Base-by-base conservation (phyloP, 768 basidiomycete genomes). In the Galerina marginata region DNA sequence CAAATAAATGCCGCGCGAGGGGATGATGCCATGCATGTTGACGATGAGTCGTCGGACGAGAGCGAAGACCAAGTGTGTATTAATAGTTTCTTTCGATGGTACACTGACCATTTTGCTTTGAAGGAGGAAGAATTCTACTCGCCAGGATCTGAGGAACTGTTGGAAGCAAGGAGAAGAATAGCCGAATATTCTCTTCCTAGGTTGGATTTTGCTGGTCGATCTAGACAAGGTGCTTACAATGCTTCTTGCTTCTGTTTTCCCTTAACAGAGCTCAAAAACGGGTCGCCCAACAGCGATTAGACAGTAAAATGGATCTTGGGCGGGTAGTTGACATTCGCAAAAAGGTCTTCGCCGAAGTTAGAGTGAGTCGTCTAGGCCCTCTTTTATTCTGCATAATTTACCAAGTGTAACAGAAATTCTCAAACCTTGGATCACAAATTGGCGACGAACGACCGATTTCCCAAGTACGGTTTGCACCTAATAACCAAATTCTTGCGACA, bases 61-160 rank as follows among this genome's bases (percentile, higher is more conserved):
- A 88, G 87, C 62, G 90, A 91, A 70, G 92, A 92, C 66, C 92
- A 91, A 77, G 90, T 87, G 65, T 49, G 79, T 72, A 20, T 11
- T 16, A 2, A 14, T 12, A 11, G 4, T 29, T 29, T 47, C 1
- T 40, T n/a, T 36, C 7, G 37, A 4, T 15, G 3, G 26, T 6
- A 33, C 49, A 55, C 60, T 42, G 42, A 23, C 23, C 29, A 10
- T 33, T 15, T 46, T 33, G 25, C 33, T 20, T 52, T 56, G 11
- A 69, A 95, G 88, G 90, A 93, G 69, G 93, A 94, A 72, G 97
- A 99, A 71, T 99, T 99, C 79, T 99, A 96, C 74, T 90, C 96
- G 6, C 90, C 90, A 25, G 96, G 97, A 6, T 88, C 93, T 4
- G 80, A 94, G 20, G 93, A 93, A 65, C 83, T 99, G 59, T 81